Evolutionary conservation across 305 asterid genomes (phyloP), one percentile per base, ranked within the genome.

Genomic region (Striga hermonthica): DNA sequence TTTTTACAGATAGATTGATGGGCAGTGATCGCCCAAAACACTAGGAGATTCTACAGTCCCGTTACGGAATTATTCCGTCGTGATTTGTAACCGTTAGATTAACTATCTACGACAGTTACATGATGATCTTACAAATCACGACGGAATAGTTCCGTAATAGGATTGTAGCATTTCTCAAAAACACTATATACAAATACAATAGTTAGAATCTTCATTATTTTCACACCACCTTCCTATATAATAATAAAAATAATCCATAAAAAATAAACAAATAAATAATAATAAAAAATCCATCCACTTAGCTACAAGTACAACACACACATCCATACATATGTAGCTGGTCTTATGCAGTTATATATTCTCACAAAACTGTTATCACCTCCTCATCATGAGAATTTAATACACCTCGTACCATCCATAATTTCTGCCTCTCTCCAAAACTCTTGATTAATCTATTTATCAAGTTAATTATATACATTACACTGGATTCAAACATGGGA

Each of bases 401-500:
- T 9, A 45, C 50, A 9, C 50, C 50, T 45, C 50, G 50, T 45
- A 45, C 50, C 50, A 5, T 45, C 4, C 11, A 9, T 9, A 1
- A 45, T 9, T 45, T 45, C 13, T 45, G 13, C 11, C 50, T 45
- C 50, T 45, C 50, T 13, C 3, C 50, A 45, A 45, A 45, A 5
- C 3, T 1, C n/a, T 13, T 6, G n/a, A 45, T 13, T 9, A 45
- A 1, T 9, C 11, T 45, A 45, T 3, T 45, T 9, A 45, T 45
- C n/a, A 45, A 9, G n/a, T 9, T 45, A n/a, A 1, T 45, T 45
- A 4, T 45, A 45, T 16, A 9, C 7, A 36, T 49, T 60, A 40
- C 10, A 39, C 59, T 62, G 40, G 47, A 57, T 65, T 44, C 40
- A 41, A 28, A 13, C 38, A 90, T 87, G 95, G 91, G 87, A n/a